phyloP scores from a whole-genome alignment of 441 rosid genomes.

The Biscutella laevigata region DNA sequence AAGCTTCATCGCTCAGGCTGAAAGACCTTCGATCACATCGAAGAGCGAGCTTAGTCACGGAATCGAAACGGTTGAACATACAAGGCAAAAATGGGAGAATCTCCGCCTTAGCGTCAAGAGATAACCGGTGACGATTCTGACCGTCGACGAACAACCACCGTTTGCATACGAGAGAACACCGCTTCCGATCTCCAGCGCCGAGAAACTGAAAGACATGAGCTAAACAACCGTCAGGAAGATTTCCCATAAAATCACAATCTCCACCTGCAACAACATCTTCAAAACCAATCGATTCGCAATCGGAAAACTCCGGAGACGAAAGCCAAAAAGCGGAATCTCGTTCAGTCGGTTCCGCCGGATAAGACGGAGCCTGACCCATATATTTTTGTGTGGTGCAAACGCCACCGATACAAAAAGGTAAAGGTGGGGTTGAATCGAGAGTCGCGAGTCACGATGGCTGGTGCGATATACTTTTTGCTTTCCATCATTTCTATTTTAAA shows the following conservation, averaged over 20 bases:
- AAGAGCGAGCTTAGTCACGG: constrained; percentile 43
- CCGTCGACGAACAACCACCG: constrained; percentile 74
- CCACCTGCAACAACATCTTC: background rate
- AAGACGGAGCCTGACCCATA: constrained; percentile 52
- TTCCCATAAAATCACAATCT: constrained; percentile 31
- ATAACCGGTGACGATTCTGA: constrained; percentile 40
- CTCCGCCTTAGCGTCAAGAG: constrained; percentile 40
- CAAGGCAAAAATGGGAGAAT: constrained; percentile 26
- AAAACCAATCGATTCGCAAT: background rate
- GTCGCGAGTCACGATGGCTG: no score
- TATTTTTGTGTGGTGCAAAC: no score
- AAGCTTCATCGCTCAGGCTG: constrained; percentile 41
- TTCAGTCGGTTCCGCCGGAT: constrained; percentile 13
- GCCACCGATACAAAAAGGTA: no score
- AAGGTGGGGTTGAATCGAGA: no score
- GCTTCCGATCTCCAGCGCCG: constrained; percentile 46
- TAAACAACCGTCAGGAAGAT: constrained; percentile 63
- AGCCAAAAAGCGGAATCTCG: background rate
- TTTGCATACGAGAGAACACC: constrained; percentile 54
- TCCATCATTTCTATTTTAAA: no score
- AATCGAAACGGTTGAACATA: constrained; percentile 37
- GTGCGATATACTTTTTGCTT: no score
- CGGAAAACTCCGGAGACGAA: constrained; percentile 10
- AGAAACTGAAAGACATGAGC: constrained; percentile 61
- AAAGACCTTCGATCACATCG: constrained; percentile 44